These are phyloP conservation scores for Hypericum perforatum DNA, from an alignment of 345 rosid species.

Conservation along the genomic window DNA sequence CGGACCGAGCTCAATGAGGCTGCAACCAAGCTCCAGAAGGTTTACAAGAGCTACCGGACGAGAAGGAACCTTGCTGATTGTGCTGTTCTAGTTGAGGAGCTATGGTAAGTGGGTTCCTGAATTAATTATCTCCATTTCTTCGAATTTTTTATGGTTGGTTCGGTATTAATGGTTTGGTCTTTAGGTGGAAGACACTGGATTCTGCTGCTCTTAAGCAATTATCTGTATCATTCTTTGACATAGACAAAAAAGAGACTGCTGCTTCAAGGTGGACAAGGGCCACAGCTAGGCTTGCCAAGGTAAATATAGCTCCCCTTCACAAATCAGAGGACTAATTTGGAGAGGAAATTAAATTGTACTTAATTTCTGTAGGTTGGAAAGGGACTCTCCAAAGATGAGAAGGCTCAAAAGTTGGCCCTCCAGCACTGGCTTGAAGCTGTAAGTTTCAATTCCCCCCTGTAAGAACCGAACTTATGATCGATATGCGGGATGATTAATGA, in stretches of 20 bases:
- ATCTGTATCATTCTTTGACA: conserved; percentile 30
- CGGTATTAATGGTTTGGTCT: too few relatives aligned
- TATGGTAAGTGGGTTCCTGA: conserved; percentile 14
- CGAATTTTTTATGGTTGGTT: neutral
- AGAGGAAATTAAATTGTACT: neutral
- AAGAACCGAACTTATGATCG: too few relatives aligned
- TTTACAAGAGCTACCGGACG: conserved; percentile 23
- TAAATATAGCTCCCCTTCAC: conserved; percentile 1
- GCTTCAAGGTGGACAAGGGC: conserved; percentile 41
- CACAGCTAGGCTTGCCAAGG: conserved; percentile 34
- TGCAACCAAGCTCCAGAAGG: conserved; percentile 22
- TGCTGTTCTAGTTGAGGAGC: conserved; percentile 22
- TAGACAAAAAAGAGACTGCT: conserved; percentile 23
- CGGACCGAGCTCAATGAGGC: conserved; percentile 8
- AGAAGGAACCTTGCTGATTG: conserved; percentile 27
- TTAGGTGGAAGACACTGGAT: conserved; percentile 31
- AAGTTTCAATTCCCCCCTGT: conserved; percentile 3
- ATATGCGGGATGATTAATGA: neutral
- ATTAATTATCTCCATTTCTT: neutral
- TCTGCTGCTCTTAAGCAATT: conserved; percentile 18
- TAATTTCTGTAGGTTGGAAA: conserved; percentile 30
- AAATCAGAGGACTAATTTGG: neutral
- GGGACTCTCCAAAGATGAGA: conserved; percentile 37
- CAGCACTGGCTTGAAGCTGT: conserved; percentile 57
- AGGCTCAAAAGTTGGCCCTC: conserved; percentile 36